Evolutionary conservation across 768 basidiomycete genomes (phyloP).

Genomic region (Boletus insuetus): DNA sequence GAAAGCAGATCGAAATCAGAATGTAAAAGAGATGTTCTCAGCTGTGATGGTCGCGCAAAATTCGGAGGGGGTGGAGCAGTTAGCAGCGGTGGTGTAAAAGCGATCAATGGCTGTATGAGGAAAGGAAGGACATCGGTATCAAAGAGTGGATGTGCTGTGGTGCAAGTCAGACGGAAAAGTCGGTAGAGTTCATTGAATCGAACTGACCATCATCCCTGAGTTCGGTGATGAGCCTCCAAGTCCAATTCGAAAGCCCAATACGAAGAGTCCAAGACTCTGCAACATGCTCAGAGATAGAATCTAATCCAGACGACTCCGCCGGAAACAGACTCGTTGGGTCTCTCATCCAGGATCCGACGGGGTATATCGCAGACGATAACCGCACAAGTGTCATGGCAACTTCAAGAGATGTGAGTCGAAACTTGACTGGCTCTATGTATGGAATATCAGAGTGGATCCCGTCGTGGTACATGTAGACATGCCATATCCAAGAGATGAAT

Average conservation of each 20-base stretch:
- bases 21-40: slow-evolving; percentile 48
- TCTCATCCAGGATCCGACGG: slow-evolving; percentile 64
- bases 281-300: slow-evolving; percentile 25
- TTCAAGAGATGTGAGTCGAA: slow-evolving; percentile 64
- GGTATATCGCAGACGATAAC: slow-evolving; percentile 66
- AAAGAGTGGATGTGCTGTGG: slow-evolving; percentile 54
- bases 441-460: slow-evolving; percentile 1
- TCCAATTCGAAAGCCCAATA: slow-evolving; percentile 66
- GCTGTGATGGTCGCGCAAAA: slow-evolving; percentile 39
- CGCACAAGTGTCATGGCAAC: slow-evolving; percentile 67
- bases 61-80: slow-evolving; percentile 36
- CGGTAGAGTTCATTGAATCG: slow-evolving; percentile 7
- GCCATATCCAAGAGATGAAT: slow-evolving; percentile 79
- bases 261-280: slow-evolving; percentile 67
- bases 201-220: slow-evolving; percentile 66
- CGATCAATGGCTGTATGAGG: slow-evolving; percentile 54
- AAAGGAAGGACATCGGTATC: slow-evolving; percentile 61
- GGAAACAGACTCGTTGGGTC: slow-evolving; percentile 21
- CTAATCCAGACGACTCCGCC: slow-evolving; percentile 12
- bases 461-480: slow-evolving; percentile 19
- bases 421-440: slow-evolving; percentile 64
- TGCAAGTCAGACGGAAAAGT: slow-evolving; percentile 1
- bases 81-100: slow-evolving; percentile 57
- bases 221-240: slow-evolving; percentile 73
- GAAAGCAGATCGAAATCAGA: slow-evolving; percentile 73